A percentile compares a stretch with the other conserved stretches of the same genome.
phyloP scores from a whole-genome alignment of 2,329 filamentous ascomycete species.

The Colletotrichum falcatum region DNA sequence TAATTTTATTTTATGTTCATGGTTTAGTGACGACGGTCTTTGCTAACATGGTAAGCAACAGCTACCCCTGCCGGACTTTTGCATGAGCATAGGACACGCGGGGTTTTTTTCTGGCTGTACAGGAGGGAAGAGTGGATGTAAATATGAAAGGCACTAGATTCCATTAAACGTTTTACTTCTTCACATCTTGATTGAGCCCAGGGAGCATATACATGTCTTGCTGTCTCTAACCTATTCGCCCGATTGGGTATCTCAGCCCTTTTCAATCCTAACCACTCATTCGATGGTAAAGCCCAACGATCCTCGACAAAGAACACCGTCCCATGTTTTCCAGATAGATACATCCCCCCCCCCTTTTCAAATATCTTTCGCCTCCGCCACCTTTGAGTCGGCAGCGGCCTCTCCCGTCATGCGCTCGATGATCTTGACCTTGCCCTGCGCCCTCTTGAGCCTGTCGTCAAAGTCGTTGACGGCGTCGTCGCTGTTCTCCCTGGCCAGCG shows the following conservation, averaged over 20 bases:
- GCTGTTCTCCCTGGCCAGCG: constrained; percentile 82
- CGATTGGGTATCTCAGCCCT: constrained; percentile 13
- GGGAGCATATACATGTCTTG: not conserved
- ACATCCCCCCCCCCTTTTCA: constrained; percentile 5
- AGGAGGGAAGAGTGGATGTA: constrained; percentile 44
- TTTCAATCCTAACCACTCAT: not conserved
- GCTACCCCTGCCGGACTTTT: constrained; percentile 75
- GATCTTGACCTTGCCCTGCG: constrained; percentile 85
- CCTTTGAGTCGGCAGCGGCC: constrained; percentile 27
- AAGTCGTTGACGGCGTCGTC: constrained; percentile 93
- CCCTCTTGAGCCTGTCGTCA: constrained; percentile 87
- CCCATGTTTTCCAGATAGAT: not conserved
- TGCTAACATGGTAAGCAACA: constrained; percentile 52
- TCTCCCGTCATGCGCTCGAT: constrained; percentile 77
- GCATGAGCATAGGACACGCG: constrained; percentile 54
- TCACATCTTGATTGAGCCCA: not conserved
- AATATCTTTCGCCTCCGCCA: constrained; percentile 11
- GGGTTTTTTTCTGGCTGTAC: constrained; percentile 43
- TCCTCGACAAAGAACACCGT: constrained; percentile 1
- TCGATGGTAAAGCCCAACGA: not conserved
- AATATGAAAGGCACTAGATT: constrained; percentile 48
- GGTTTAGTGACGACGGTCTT: constrained; percentile 25
- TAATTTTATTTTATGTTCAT: not conserved
- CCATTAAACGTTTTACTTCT: constrained; percentile 38
- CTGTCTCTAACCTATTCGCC: not conserved